Percentiles rank a stretch among this genome's conserved stretches.
These are phyloP conservation scores for Lodderomyces parapsilosis DNA, from an alignment of 1,139 yeast genomes.

Conservation along the genomic window DNA sequence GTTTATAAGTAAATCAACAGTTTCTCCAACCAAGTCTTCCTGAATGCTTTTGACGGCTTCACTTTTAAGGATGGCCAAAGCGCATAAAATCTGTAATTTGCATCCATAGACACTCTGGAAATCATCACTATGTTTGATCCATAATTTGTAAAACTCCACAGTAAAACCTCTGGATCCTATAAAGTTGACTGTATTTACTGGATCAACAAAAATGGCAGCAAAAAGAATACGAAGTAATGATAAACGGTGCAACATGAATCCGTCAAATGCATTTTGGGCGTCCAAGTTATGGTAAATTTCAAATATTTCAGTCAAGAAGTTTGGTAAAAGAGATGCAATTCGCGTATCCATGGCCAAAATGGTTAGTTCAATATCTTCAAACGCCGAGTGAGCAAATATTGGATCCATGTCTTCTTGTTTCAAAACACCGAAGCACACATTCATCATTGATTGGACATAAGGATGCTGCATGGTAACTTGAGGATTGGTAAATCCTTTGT, in stretches of 20 bases:
- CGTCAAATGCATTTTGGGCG: slow-evolving; percentile 43
- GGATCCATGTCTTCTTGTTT: slow-evolving; percentile 40
- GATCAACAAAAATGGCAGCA: slow-evolving; percentile 40
- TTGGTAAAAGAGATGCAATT: slow-evolving; percentile 32
- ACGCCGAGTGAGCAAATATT: slow-evolving; percentile 40
- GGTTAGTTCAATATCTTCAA: slow-evolving; percentile 42
- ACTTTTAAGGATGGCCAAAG: slow-evolving; percentile 32
- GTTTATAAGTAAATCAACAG: slow-evolving; percentile 40
- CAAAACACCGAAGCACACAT: slow-evolving; percentile 37
- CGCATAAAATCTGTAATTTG: slow-evolving; percentile 50
- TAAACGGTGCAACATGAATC: slow-evolving; percentile 47
- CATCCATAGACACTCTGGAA: slow-evolving; percentile 58
- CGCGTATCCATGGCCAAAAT: slow-evolving; percentile 37
- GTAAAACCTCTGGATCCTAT: slow-evolving; percentile 38
- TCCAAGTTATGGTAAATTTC: slow-evolving; percentile 36
- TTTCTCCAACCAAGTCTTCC: slow-evolving; percentile 41
- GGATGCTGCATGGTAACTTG: slow-evolving; percentile 36
- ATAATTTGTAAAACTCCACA: slow-evolving; percentile 41
- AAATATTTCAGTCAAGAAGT: slow-evolving; percentile 38
- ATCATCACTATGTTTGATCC: slow-evolving; percentile 48
- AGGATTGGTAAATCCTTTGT: slow-evolving; percentile 42
- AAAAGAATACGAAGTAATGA: slow-evolving; percentile 46
- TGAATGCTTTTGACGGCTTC: slow-evolving; percentile 27
- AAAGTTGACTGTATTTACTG: slow-evolving; percentile 36
- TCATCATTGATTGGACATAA: slow-evolving; percentile 38